These are phyloP conservation scores for Xylaria sp. DNA, from an alignment of 2,329 filamentous ascomycete species.

Conservation along the genomic window DNA sequence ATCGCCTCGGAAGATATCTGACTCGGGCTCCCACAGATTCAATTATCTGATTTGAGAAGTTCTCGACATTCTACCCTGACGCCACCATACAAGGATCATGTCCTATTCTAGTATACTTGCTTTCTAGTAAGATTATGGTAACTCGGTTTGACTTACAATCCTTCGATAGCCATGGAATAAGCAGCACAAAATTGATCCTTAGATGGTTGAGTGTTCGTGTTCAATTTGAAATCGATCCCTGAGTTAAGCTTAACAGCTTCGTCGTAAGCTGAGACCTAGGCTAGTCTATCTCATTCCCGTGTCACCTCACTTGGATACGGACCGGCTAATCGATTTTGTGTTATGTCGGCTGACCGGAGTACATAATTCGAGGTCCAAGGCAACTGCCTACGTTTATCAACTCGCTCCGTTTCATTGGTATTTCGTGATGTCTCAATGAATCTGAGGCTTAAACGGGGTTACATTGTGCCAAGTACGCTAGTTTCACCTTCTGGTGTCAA, in stretches of 20 bases:
- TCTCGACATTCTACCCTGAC: too few relatives aligned
- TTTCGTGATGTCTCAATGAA: neutral
- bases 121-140: too few relatives aligned
- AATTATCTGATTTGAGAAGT: too few relatives aligned
- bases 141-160: too few relatives aligned
- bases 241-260: too few relatives aligned
- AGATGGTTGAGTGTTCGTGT: neutral
- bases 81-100: too few relatives aligned
- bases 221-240: neutral
- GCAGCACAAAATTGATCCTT: neutral
- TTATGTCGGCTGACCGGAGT: neutral
- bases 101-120: neutral
- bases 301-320: neutral
- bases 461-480: neutral
- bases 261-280: too few relatives aligned
- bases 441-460: conserved; percentile 1
- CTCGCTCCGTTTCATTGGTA: neutral
- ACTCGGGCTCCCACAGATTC: too few relatives aligned
- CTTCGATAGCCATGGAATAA: neutral
- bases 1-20: too few relatives aligned
- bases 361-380: neutral
- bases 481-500: neutral
- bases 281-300: neutral
- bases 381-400: neutral
- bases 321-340: neutral